Conservation (phyloP, 345 rosid species). For the Eucalyptus cladocalyx region DNA sequence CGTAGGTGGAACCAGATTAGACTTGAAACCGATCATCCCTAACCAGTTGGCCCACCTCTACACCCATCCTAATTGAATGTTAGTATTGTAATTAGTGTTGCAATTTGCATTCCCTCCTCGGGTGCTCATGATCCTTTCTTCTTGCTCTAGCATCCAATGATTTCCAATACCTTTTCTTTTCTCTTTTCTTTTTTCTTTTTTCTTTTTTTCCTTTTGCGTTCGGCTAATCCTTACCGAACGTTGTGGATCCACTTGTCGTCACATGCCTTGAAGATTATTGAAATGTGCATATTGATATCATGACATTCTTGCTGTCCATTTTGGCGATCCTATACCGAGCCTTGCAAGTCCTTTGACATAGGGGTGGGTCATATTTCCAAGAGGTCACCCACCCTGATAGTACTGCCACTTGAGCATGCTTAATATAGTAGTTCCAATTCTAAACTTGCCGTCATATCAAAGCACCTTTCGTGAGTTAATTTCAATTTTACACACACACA, state of each 20-base stretch:
- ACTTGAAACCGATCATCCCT: accelerated
- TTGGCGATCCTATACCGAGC: no score
- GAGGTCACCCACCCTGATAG: no score
- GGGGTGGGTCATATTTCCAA: not conserved
- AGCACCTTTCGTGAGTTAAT: not conserved
- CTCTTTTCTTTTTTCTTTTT: no score
- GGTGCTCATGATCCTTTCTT: not conserved
- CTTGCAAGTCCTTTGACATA: no score
- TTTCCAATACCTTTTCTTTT: no score
- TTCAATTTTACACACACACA: not conserved
- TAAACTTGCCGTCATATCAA: not conserved
- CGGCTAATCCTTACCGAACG: accelerated
- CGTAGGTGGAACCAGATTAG: no score
- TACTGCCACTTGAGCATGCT: not conserved
- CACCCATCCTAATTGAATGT: not conserved
- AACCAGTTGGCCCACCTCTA: not conserved
- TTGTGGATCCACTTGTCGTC: no score
- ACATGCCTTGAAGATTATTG: no score
- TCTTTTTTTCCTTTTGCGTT: no score
- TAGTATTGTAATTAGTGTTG: not conserved
- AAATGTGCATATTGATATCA: no score
- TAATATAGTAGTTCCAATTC: not conserved
- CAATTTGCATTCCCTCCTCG: not conserved
- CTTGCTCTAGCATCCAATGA: not conserved
- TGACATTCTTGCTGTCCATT: no score